phyloP scores from a whole-genome alignment of 2,329 filamentous ascomycete species.

The Neonectria faginata region DNA sequence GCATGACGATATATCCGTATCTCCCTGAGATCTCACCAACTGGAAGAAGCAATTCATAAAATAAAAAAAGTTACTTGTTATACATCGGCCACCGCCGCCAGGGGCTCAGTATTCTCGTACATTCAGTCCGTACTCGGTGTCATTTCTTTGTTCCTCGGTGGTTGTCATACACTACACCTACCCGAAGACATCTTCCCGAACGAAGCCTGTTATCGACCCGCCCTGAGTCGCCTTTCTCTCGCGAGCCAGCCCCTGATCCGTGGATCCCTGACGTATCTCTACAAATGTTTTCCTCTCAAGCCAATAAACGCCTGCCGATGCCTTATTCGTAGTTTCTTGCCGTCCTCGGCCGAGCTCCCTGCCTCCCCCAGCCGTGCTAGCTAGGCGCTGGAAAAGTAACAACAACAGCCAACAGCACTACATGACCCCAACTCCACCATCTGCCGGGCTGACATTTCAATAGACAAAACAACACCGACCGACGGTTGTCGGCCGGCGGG shows the following conservation, averaged over 20 bases:
- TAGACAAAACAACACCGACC: constrained; percentile 13
- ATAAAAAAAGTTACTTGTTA: not conserved
- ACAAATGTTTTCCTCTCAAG: constrained; percentile 23
- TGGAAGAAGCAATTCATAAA: not conserved
- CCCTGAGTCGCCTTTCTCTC: constrained; percentile 5
- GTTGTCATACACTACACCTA: not conserved
- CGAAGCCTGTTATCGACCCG: not conserved
- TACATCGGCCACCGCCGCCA: not conserved
- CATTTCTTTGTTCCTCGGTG: not conserved
- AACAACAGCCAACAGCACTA: constrained; percentile 17
- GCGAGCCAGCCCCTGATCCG: constrained; percentile 15
- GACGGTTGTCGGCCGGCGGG: constrained; percentile 3
- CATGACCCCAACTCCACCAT: constrained; percentile 8
- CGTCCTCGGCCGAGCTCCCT: constrained; percentile 1
- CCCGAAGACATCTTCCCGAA: not conserved
- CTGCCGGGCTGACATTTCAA: constrained; percentile 12
- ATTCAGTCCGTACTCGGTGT: not conserved
- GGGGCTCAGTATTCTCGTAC: not conserved
- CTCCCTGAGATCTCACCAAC: not conserved
- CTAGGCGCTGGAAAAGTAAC: constrained; percentile 9
- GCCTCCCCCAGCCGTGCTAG: constrained; percentile 1
- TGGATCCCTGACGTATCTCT: constrained; percentile 20
- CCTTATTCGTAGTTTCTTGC: constrained; percentile 22
- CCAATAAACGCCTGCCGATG: constrained; percentile 31
- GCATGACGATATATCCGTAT: too few relatives aligned